These are phyloP conservation scores for Cladosporium sp. DNA, from an alignment of 2,329 filamentous ascomycete genomes.

Conservation along the genomic window DNA sequence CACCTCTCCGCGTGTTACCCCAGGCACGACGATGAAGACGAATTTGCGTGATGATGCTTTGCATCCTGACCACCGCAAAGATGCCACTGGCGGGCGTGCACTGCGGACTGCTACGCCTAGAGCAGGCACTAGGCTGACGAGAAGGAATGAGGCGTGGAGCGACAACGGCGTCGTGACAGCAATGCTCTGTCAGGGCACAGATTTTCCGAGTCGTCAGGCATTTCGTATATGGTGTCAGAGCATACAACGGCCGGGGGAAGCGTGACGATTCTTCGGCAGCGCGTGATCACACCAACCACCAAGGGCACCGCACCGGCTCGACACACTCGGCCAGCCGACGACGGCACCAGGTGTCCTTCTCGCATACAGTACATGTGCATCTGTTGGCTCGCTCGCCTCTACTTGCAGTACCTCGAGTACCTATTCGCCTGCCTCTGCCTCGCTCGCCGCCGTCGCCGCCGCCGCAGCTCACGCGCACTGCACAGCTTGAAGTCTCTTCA, in stretches of 20 bases:
- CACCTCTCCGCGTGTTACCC: slow-evolving; percentile 8
- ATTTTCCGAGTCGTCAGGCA: neutral
- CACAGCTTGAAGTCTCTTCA: slow-evolving; percentile 15
- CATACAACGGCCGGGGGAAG: slow-evolving; percentile 5
- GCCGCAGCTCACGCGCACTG: neutral
- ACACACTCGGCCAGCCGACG: neutral
- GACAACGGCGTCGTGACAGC: slow-evolving; percentile 2
- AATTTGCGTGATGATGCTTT: neutral
- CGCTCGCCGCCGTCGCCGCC: neutral
- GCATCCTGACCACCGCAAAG: neutral
- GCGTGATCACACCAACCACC: slow-evolving; percentile 8
- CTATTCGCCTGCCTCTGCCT: neutral
- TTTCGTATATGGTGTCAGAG: neutral
- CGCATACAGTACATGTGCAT: neutral
- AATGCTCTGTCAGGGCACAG: neutral
- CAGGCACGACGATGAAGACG: neutral
- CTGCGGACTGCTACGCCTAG: neutral
- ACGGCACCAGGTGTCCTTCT: neutral
- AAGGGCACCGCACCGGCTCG: neutral
- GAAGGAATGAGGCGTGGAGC: neutral
- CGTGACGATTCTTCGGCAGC: slow-evolving; percentile 13
- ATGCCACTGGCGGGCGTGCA: neutral
- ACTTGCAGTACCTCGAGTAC: neutral
- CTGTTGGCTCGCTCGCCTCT: neutral
- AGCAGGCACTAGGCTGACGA: neutral